Base-by-base conservation (phyloP, 2,329 filamentous ascomycete genomes). In the Paracoccidioides lutzii region DNA sequence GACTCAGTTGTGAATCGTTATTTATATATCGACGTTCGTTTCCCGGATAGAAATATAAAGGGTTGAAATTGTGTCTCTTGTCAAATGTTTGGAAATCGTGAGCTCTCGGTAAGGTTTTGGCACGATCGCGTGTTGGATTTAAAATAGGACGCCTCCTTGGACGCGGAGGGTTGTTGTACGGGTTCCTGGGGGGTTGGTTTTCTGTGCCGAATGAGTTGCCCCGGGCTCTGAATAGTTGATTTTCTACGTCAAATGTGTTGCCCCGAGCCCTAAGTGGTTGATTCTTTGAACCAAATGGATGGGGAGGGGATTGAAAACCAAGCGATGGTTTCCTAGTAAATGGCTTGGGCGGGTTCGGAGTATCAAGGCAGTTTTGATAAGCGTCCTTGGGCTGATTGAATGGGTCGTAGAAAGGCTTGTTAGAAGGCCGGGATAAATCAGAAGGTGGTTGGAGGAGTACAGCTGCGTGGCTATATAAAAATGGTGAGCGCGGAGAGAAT, bases 21-120 rank as follows among this genome's bases (percentile, higher is more conserved):
- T 22, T 22, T 22, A 22, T 22, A 22, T 5, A 7, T 49, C 41
- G n/a, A 54, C 37, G 41, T 41, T 55, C 28, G n/a, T 30, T 52
- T 49, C 57, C 53, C 2, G 59, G 60, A 33, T 59, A 46, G 40
- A 59, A 62, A 41, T 60, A 59, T 15, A 62, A 54, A n/a, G 60
- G 59, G 30, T 62, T 54, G 37, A 55, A 61, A 35, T 38, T 48
- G 22, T 44, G 41, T 41, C 48, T 55, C 37, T 42, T 55, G 33
- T 52, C 58, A 33, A 55, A 30, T 32, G 60, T 62, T 45, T 59
- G 48, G 40, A 62, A 62, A n/a, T 57, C 54, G 52, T 60, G 53
- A n/a, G 59, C 55, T n/a, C 54, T 46, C 37, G 44, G 49, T 22
- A 44, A 41, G 7, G n/a, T 28, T 5, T 22, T 53, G 12, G 9